A percentile compares a stretch with the other conserved stretches of the same genome.
Evolutionary conservation across 441 rosid species (phyloP).

Genomic region (Breynia disticha): DNA sequence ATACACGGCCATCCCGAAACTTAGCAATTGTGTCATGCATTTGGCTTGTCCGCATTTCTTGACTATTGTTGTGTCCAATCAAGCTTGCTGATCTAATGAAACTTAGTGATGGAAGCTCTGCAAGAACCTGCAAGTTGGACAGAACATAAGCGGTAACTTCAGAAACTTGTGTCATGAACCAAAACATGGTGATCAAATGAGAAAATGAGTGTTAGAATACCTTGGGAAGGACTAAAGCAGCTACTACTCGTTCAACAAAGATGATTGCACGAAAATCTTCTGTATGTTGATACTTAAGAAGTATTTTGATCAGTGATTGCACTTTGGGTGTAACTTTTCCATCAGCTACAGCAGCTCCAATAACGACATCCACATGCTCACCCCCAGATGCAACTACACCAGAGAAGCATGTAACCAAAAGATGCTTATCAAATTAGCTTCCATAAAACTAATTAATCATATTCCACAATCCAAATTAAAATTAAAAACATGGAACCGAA

Average conservation of each 20-base stretch:
- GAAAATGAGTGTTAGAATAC: constrained; percentile 25
- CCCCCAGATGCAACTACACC: constrained; percentile 96
- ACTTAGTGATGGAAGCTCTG: constrained; percentile 88
- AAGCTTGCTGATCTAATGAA: constrained; percentile 84
- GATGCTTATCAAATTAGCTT: not conserved
- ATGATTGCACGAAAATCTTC: constrained; percentile 98
- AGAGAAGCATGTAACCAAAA: constrained; percentile 17
- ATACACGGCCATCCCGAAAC: constrained; percentile 96
- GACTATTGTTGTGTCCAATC: constrained; percentile 97
- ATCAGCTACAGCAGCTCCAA: constrained; percentile 99
- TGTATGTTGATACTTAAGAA: constrained; percentile 79
- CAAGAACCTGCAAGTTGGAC: constrained; percentile 55
- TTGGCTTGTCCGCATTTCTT: constrained; percentile 89
- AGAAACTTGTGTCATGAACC: constrained; percentile 9
- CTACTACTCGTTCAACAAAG: constrained; percentile 96
- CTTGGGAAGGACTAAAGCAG: constrained; percentile 99
- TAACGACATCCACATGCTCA: constrained; percentile 89
- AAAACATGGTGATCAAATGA: not conserved
- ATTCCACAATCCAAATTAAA: not conserved
- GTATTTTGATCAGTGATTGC: constrained; percentile 79
- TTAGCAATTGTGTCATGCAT: constrained; percentile 94
- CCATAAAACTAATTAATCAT: not conserved
- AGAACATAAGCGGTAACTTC: constrained; percentile 4
- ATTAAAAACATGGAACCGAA: not conserved
- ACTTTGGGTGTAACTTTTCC: constrained; percentile 99